Conservation (phyloP, 257 asterid genomes). For the Jacaranda copaia region DNA sequence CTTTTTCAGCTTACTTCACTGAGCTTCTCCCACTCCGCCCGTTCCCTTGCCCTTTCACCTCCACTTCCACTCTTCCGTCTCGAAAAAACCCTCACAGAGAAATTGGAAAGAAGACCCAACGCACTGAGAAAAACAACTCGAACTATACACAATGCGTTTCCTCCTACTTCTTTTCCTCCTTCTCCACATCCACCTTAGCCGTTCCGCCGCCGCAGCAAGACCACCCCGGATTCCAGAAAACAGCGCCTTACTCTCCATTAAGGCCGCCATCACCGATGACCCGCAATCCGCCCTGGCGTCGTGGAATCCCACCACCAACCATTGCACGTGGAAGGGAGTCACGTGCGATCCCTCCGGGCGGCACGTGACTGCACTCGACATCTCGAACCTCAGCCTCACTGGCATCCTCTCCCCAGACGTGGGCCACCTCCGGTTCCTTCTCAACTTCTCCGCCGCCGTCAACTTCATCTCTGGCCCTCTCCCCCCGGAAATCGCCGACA, state of each 20-base stretch:
- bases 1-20: slow-evolving; percentile 31
- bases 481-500: slow-evolving; percentile 64
- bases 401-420: slow-evolving; percentile 67
- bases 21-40: not conserved
- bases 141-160: slow-evolving; percentile 56
- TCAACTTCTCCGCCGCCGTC: slow-evolving; percentile 62
- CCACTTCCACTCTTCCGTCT: not conserved
- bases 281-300: slow-evolving; percentile 65
- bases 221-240: slow-evolving; percentile 56
- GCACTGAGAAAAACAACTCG: not conserved
- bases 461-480: slow-evolving; percentile 71
- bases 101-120: not conserved
- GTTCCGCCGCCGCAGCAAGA: slow-evolving; percentile 47
- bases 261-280: slow-evolving; percentile 73
- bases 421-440: slow-evolving; percentile 68
- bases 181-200: slow-evolving; percentile 46
- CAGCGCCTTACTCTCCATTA: slow-evolving; percentile 69
- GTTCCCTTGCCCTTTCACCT: not conserved
- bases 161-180: slow-evolving; percentile 53
- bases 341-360: slow-evolving; percentile 70
- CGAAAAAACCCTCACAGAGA: not conserved
- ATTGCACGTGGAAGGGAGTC: slow-evolving; percentile 82
- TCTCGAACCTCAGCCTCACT: slow-evolving; percentile 66
- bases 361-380: slow-evolving; percentile 73
- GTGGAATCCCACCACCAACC: slow-evolving; percentile 62